Conservation (phyloP, 129 eudicot species). For the Apium graveolens region DNA sequence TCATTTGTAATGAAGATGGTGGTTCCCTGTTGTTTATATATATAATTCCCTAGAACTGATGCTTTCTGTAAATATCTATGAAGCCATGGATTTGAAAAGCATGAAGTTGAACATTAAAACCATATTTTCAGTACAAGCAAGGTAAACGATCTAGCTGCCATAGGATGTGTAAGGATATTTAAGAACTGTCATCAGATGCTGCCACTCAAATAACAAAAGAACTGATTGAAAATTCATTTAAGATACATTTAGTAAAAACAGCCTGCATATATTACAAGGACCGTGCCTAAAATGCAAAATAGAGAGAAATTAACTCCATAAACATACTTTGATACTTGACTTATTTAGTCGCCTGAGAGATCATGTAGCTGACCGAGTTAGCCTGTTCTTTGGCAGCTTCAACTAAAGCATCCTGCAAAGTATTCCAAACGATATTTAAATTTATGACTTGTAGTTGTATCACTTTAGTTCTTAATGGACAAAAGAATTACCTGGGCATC, state of each 20-base stretch:
- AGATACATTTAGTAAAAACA: not conserved
- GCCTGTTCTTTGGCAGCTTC: slow-evolving; percentile 90
- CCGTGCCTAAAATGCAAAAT: not conserved
- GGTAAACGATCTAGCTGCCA: not conserved
- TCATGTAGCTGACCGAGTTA: slow-evolving; percentile 68
- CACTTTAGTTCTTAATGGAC: not conserved
- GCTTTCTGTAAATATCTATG: no score
- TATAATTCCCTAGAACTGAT: not conserved
- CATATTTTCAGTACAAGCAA: not conserved
- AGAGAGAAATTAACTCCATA: not conserved
- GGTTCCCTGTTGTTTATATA: not conserved
- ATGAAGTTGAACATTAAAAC: not conserved
- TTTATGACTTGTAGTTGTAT: not conserved
- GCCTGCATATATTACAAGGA: not conserved
- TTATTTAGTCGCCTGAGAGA: slow-evolving; percentile 90
- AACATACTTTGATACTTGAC: not conserved
- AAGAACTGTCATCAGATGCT: not conserved
- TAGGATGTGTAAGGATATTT: not conserved
- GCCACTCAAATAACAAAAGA: not conserved
- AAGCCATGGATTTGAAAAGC: not conserved
- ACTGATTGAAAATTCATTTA: not conserved
- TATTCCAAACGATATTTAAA: not conserved
- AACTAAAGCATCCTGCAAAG: slow-evolving; percentile 77
- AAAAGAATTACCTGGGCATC: slow-evolving; percentile 56
- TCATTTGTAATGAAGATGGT: not conserved